Evolutionary conservation across 495 filamentous ascomycete genomes (phyloP), one percentile per base, ranked within the genome.

Genomic region (Penicillium roqueforti): DNA sequence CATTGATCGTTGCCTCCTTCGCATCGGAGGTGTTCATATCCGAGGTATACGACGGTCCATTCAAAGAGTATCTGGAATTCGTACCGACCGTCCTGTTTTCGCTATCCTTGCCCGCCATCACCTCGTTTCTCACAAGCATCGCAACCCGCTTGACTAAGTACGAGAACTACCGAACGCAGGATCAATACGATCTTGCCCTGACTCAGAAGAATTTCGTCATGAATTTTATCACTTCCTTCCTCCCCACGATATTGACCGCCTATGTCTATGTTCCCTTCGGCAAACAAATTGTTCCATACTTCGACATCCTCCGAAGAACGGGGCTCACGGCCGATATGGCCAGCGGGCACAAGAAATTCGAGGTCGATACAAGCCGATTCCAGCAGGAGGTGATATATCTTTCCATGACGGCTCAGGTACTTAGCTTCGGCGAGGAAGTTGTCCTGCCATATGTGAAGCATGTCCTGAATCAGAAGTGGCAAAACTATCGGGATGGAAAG

Each of bases 261-360:
- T 98, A 96, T 61, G 83, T 97, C 47, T 98, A 98, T 58, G 89
- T 98, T 13, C 93, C 92, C 0, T 98, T 98, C 67, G 93, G 87
- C 9, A 83, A 80, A 54, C 60, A 86, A 34, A 82, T 98, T 34
- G 84, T 95, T 0, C 92, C 93, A 0, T 84, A 91, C 56, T 79
- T 98, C 10, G 84, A 95, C 63, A 65, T 96, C 40, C 87, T 95
- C 62, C 79, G 80, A 47, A 60, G 85, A 9, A 40, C 32, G 0
- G 56, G 57, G 2, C 13, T 60, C 11, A 48, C 57, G 13, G 34
- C 56, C 8, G 52, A 61, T 8, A 28, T 62, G 1, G 63, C 81
- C 53, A 52, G 38, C 2, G 38, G 28, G 13, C 44, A 56, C 9
- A 50, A 48, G 9, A 76, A 77, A 5, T 91, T 96, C 65, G 70